Evolutionary conservation across 2,329 filamentous ascomycete genomes (phyloP).

Genomic region (Reticulascus tulasneorum): DNA sequence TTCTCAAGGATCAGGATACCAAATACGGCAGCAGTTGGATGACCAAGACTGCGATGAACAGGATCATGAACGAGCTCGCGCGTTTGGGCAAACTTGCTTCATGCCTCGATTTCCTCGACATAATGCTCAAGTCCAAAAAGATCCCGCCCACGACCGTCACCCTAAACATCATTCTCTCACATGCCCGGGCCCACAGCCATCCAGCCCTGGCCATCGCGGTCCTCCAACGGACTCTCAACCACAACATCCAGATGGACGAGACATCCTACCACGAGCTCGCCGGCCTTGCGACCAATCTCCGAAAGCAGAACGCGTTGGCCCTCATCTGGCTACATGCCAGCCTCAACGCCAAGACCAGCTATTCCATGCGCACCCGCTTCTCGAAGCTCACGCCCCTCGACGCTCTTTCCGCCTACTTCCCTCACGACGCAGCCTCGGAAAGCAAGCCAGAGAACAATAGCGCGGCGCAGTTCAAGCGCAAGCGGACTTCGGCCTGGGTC

Average conservation of each 20-base stretch:
- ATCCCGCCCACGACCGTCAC: conserved; percentile 18
- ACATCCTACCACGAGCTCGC: conserved; percentile 35
- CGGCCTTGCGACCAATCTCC: conserved; percentile 27
- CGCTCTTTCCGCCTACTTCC: background rate
- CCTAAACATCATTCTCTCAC: conserved; percentile 34
- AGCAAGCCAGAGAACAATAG: no score
- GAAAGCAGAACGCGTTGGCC: conserved; percentile 25
- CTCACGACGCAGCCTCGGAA: no score
- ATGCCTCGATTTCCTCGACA: conserved; percentile 19
- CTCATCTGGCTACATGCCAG: conserved; percentile 30
- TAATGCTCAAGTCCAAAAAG: conserved; percentile 15
- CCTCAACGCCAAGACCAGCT: conserved; percentile 18
- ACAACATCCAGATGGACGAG: conserved; percentile 20
- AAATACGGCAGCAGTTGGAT: conserved; percentile 46
- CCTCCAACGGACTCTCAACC: conserved; percentile 18
- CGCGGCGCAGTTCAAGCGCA: background rate
- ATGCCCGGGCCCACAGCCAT: conserved; percentile 21
- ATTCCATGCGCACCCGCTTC: conserved; percentile 23
- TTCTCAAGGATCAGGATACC: conserved; percentile 34
- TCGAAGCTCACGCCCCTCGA: conserved; percentile 1
- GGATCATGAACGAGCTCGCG: conserved; percentile 38
- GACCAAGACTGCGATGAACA: conserved; percentile 28
- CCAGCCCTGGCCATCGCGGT: conserved; percentile 29
- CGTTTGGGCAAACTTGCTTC: conserved; percentile 30
- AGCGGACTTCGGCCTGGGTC: background rate